Evolutionary conservation across 176 grass and related monocot genomes (phyloP).

Genomic region (Eleusine coracana): DNA sequence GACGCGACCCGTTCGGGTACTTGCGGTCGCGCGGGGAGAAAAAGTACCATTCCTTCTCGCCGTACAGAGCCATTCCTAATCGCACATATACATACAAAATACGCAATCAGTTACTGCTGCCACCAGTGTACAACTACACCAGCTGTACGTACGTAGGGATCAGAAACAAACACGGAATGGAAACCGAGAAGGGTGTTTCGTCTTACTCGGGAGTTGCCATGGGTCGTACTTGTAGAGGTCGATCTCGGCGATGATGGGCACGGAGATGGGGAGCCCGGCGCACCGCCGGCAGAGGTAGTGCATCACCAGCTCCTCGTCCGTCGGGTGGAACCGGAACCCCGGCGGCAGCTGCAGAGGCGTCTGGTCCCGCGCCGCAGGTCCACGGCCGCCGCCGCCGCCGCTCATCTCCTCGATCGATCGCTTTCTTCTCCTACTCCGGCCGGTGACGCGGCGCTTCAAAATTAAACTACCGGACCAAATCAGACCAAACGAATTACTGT

Average conservation of each 20-base stretch:
- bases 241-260: conserved; percentile 85
- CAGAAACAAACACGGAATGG: neutral
- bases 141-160: neutral
- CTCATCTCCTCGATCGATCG: conserved; percentile 28
- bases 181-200: neutral
- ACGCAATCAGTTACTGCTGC: too few species aligned
- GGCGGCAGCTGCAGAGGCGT: conserved; percentile 67
- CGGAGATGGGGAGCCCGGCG: conserved; percentile 54
- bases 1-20: conserved; percentile 84
- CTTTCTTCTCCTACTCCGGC: neutral
- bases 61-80: conserved; percentile 65
- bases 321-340: conserved; percentile 94
- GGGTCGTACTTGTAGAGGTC: conserved; percentile 92
- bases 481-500: neutral
- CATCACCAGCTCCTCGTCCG: conserved; percentile 85
- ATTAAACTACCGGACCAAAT: neutral
- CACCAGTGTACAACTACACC: neutral
- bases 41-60: conserved; percentile 94
- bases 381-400: conserved; percentile 9
- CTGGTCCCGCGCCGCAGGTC: conserved; percentile 9
- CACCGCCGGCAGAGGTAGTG: conserved; percentile 70
- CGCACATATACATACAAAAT: too few species aligned
- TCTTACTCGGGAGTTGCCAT: conserved; percentile 71
- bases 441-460: neutral
- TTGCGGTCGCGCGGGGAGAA: conserved; percentile 82